These are phyloP conservation scores for Pseudonitzschia pungens DNA, from an alignment of 108 stramenopile genomes.

Conservation along the genomic window DNA sequence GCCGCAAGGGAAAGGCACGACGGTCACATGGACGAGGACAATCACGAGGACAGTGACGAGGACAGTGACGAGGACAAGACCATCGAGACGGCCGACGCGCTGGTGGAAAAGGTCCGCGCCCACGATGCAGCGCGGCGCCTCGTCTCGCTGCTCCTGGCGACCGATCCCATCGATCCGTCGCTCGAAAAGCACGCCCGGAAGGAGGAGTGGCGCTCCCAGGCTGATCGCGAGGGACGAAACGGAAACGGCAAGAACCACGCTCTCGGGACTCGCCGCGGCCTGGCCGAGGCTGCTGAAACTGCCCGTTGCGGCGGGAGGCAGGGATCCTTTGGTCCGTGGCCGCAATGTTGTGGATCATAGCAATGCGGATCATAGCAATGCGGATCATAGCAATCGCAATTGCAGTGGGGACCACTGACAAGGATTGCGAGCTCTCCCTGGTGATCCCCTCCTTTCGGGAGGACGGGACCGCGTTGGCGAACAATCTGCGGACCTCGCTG, in stretches of 20 bases:
- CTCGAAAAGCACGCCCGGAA: background rate
- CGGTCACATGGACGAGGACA: background rate
- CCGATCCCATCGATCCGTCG: slow-evolving; percentile 5
- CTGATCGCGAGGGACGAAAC: background rate
- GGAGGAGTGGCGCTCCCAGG: background rate
- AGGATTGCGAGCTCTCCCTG: too few species aligned
- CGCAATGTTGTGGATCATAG: too few species aligned
- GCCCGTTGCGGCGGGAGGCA: too few species aligned
- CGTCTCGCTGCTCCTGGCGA: slow-evolving; percentile 22
- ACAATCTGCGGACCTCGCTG: background rate
- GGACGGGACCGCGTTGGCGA: background rate
- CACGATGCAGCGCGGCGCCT: slow-evolving; percentile 25
- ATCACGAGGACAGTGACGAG: background rate
- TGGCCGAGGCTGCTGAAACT: background rate
- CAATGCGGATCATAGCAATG: too few species aligned
- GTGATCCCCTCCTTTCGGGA: slow-evolving; percentile 1
- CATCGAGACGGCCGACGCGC: background rate
- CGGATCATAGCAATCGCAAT: background rate
- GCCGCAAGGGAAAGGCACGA: too few species aligned
- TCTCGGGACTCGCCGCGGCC: background rate
- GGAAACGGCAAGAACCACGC: background rate
- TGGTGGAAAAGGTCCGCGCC: slow-evolving; percentile 11
- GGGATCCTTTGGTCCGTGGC: too few species aligned
- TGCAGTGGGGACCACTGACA: too few species aligned
- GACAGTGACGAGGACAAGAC: background rate